Evolutionary conservation across 192 early-diverging fungal genomes (phyloP).

Genomic region (Umbelopsis sp.): DNA sequence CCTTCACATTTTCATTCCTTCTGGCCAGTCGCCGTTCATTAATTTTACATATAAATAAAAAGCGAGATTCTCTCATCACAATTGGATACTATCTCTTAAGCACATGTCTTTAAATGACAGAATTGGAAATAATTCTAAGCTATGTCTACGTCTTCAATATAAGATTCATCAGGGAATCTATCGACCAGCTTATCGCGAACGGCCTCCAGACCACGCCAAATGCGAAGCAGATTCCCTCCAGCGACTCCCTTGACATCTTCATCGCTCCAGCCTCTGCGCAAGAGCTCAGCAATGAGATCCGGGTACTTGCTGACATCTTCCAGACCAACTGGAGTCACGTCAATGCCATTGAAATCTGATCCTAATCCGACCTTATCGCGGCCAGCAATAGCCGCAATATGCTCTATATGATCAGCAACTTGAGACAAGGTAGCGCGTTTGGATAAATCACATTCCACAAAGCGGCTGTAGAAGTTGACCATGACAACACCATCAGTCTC

Average conservation of each 20-base stretch:
- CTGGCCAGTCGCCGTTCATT: no score
- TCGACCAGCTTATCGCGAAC: conserved; percentile 40
- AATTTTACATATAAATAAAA: no score
- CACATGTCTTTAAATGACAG: background rate
- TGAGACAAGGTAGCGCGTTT: conserved; percentile 36
- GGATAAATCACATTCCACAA: conserved; percentile 42
- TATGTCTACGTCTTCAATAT: conserved; percentile 17
- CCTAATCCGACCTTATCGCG: conserved; percentile 62
- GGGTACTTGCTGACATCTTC: conserved; percentile 62
- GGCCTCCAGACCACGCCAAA: conserved; percentile 41
- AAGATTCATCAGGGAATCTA: conserved; percentile 24
- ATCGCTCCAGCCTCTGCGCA: conserved; percentile 42
- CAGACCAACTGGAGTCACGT: conserved; percentile 47
- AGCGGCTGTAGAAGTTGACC: conserved; percentile 61
- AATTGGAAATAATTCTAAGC: background rate
- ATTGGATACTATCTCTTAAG: no score
- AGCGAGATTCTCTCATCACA: no score
- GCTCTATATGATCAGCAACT: conserved; percentile 62
- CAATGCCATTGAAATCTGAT: conserved; percentile 66
- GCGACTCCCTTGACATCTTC: conserved; percentile 44
- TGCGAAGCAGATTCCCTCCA: conserved; percentile 45
- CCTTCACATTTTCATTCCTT: no score
- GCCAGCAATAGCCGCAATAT: conserved; percentile 57
- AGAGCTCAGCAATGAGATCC: conserved; percentile 38
- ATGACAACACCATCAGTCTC: conserved; percentile 63